phyloP scores from a whole-genome alignment of 2,329 filamentous ascomycete species.

The Atkinsonella texensis region DNA sequence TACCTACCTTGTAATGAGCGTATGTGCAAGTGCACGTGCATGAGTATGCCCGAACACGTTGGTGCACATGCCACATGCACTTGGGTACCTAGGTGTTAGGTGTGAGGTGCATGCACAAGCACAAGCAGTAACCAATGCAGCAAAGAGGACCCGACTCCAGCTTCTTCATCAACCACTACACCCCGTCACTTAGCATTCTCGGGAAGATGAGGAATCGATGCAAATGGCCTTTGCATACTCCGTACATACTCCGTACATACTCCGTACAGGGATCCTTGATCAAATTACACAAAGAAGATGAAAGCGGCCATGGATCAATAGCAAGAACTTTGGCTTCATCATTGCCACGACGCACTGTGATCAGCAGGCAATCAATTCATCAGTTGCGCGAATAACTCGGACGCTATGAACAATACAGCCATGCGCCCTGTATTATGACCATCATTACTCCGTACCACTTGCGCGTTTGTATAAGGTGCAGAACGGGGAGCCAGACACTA shows the following conservation, averaged over 20 bases:
- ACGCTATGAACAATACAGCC: background rate
- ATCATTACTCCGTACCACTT: background rate
- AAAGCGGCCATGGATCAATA: background rate
- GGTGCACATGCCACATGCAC: slow-evolving; percentile 1
- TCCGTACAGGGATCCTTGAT: background rate
- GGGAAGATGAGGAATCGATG: too few relatives aligned
- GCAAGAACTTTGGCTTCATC: too few relatives aligned
- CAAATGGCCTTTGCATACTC: too few relatives aligned
- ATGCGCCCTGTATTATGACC: background rate
- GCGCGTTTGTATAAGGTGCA: too few relatives aligned
- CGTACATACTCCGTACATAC: too few relatives aligned
- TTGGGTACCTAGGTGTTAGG: too few relatives aligned
- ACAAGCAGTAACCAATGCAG: too few relatives aligned
- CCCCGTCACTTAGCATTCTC: background rate
- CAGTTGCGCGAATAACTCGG: background rate
- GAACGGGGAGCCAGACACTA: background rate
- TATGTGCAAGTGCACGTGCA: background rate
- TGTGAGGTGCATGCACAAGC: too few relatives aligned
- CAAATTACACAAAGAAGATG: background rate
- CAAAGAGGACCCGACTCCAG: background rate
- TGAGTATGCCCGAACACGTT: slow-evolving; percentile 1
- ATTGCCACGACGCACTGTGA: background rate
- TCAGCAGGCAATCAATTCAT: background rate
- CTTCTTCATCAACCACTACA: background rate
- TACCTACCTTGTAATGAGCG: background rate